Conservation (phyloP, 2,329 filamentous ascomycete species). For the Dothistroma septosporum region DNA sequence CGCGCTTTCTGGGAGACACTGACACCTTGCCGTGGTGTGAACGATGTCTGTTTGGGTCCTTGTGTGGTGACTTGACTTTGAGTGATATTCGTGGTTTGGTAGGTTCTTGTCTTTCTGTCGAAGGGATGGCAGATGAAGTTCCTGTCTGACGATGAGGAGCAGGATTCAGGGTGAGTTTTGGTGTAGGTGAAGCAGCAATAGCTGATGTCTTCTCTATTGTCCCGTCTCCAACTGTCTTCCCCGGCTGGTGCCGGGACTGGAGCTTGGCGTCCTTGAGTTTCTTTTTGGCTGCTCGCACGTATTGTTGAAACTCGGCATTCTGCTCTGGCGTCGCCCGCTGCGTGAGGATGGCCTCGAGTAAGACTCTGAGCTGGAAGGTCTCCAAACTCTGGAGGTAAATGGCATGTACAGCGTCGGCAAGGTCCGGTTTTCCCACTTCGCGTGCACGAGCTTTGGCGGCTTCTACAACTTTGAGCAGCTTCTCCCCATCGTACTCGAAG, state of each 20-base stretch:
- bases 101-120: constrained; percentile 29
- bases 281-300: constrained; percentile 44
- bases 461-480: constrained; percentile 37
- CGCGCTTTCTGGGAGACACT: constrained; percentile 26
- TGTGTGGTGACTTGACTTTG: constrained; percentile 29
- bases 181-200: constrained; percentile 19
- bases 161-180: constrained; percentile 18
- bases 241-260: constrained; percentile 34
- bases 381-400: constrained; percentile 41
- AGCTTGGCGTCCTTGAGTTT: constrained; percentile 32
- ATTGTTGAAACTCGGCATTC: constrained; percentile 39
- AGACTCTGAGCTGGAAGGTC: constrained; percentile 35
- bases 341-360: constrained; percentile 43
- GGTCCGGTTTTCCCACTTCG: constrained; percentile 35
- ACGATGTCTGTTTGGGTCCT: constrained; percentile 17
- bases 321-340: constrained; percentile 40
- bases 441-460: constrained; percentile 41
- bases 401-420: constrained; percentile 41
- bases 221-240: constrained; percentile 23
- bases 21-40: constrained; percentile 24
- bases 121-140: constrained; percentile 24
- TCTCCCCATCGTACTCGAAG: constrained; percentile 23
- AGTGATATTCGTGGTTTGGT: constrained; percentile 30
- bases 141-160: constrained; percentile 6
- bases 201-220: constrained; percentile 24